These are phyloP conservation scores for Mitragyna speciosa DNA, from an alignment of 257 asterid species.

Conservation along the genomic window DNA sequence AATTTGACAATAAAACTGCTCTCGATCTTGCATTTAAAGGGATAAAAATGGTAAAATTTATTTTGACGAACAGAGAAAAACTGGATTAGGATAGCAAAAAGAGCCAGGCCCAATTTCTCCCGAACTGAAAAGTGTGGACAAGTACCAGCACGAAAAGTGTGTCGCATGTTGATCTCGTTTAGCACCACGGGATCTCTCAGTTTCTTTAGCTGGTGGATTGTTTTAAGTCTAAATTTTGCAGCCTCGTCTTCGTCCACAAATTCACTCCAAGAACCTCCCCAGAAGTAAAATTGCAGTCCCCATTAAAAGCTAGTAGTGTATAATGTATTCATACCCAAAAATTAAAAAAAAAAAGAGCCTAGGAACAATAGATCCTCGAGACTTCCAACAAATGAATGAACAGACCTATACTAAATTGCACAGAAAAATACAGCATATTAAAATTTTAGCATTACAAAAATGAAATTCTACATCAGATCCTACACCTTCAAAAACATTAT, in stretches of 20 bases:
- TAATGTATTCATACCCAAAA: background rate
- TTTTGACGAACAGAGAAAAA: too few species aligned
- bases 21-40: too few species aligned
- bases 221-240: background rate
- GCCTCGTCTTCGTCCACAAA: background rate
- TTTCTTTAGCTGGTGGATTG: background rate
- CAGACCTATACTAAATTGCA: background rate
- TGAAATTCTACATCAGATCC: background rate
- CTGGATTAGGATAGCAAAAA: too few species aligned
- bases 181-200: background rate
- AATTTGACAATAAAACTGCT: too few species aligned
- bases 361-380: background rate
- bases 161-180: background rate
- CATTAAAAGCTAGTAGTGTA: background rate
- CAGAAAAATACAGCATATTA: background rate
- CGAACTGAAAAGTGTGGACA: too few species aligned
- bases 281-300: background rate
- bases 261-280: background rate
- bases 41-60: too few species aligned
- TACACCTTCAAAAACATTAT: constrained; percentile 3
- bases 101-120: too few species aligned
- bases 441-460: background rate
- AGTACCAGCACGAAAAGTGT: background rate
- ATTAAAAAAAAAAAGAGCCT: too few species aligned
- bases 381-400: background rate